These are phyloP conservation scores for Thuja plicata DNA, from an alignment of 83 land plant genomes.

Conservation along the genomic window DNA sequence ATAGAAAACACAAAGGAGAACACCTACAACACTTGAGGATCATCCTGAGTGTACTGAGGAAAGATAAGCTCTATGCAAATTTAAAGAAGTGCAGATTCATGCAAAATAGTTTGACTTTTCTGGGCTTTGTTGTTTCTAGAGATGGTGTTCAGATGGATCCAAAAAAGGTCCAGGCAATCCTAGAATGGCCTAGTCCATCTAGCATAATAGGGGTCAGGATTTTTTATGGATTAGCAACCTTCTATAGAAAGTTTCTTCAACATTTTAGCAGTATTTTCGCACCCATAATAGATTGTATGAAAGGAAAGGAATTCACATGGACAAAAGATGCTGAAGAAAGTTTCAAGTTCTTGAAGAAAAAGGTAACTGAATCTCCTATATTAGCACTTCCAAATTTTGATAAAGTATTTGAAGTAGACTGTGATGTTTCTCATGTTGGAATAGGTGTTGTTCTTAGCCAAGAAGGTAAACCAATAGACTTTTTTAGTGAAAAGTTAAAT, in stretches of 20 bases:
- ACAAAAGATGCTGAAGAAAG: neutral
- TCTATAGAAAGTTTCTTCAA: neutral
- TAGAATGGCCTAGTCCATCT: slow-evolving; percentile 2
- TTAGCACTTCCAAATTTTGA: neutral
- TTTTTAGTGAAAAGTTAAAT: slow-evolving; percentile 2
- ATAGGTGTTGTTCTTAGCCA: neutral
- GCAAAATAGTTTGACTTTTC: neutral
- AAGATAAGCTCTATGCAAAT: slow-evolving; percentile 3
- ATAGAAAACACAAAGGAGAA: neutral
- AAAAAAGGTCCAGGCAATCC: neutral
- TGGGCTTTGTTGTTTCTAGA: slow-evolving; percentile 6
- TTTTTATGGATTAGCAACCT: slow-evolving; percentile 19
- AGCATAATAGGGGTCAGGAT: neutral
- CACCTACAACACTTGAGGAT: neutral
- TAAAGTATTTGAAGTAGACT: slow-evolving; percentile 3
- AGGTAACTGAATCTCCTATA: neutral
- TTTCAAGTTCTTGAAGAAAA: neutral
- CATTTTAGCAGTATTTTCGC: slow-evolving; percentile 10
- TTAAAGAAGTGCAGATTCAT: slow-evolving; percentile 20
- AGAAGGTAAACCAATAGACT: neutral
- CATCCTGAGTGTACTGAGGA: too few relatives aligned
- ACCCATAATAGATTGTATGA: slow-evolving; percentile 13
- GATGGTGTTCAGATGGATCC: slow-evolving; percentile 8
- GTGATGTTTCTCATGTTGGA: neutral
- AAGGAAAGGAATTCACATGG: neutral